Percentiles rank a stretch among this genome's conserved stretches.
Evolutionary conservation across 2,329 filamentous ascomycete species (phyloP).

Genomic region (Chrysoporthe austroafricana): DNA sequence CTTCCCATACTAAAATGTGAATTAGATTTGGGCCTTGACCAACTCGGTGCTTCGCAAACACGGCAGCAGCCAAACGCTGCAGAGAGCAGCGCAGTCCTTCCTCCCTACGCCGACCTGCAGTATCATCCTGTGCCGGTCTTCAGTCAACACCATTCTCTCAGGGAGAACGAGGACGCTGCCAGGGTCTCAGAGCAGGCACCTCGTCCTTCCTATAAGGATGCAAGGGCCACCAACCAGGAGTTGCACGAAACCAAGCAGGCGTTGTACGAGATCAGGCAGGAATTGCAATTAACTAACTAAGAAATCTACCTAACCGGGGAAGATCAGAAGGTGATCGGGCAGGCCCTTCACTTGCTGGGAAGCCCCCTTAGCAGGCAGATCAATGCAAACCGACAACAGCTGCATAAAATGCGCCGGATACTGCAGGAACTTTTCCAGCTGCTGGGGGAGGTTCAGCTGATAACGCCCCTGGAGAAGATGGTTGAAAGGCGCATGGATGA

Average conservation of each 20-base stretch:
- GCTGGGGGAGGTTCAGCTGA: too few species aligned
- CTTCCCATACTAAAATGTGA: background rate
- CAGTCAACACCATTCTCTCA: background rate
- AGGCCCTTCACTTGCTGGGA: too few species aligned
- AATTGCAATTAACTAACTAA: too few species aligned
- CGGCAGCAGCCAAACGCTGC: background rate
- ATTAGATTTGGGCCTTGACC: background rate
- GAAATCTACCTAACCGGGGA: too few species aligned
- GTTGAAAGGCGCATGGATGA: too few species aligned
- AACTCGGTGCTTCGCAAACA: background rate
- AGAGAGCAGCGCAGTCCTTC: background rate
- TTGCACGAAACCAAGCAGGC: background rate
- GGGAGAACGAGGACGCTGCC: conserved; percentile 1
- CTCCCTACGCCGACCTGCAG: background rate
- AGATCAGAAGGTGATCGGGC: too few species aligned
- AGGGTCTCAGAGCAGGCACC: background rate
- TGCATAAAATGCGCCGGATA: too few species aligned
- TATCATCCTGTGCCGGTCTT: background rate
- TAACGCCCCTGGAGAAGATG: too few species aligned
- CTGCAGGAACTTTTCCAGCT: too few species aligned
- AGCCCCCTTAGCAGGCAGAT: too few species aligned
- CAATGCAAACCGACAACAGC: too few species aligned
- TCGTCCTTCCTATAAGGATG: background rate
- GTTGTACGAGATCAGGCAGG: too few species aligned
- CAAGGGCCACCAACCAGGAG: background rate